phyloP scores from a whole-genome alignment of 495 filamentous ascomycete species.

The Patellaria atrata region DNA sequence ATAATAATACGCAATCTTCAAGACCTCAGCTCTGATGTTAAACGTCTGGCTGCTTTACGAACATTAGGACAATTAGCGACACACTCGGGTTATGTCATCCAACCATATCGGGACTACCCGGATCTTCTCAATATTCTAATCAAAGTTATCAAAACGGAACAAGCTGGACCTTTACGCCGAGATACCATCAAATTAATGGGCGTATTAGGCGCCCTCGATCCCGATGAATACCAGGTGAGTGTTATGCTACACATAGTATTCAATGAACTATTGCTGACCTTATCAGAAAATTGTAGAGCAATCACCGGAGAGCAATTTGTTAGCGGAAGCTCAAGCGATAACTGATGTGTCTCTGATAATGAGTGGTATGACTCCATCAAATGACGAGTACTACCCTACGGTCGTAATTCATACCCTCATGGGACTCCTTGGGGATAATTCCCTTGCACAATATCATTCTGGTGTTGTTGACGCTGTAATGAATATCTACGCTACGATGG shows the following conservation, averaged over 20 bases:
- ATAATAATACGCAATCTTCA: constrained; percentile 86
- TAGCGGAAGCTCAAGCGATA: constrained; percentile 49
- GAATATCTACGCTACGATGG: constrained; percentile 92
- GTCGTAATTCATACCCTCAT: constrained; percentile 93
- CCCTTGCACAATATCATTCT: constrained; percentile 76
- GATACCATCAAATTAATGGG: constrained; percentile 94
- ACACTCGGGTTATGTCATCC: constrained; percentile 93
- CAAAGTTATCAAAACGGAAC: constrained; percentile 82
- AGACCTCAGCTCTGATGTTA: constrained; percentile 74
- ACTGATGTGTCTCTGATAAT: constrained; percentile 97
- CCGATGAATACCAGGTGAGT: constrained; percentile 77
- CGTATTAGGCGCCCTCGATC: constrained; percentile 89
- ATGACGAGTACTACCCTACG: constrained; percentile 95
- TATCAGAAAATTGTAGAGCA: constrained; percentile 31
- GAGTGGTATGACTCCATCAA: constrained; percentile 89
- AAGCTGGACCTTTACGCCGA: constrained; percentile 66
- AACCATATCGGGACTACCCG: constrained; percentile 88
- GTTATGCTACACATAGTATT: background rate
- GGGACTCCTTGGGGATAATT: constrained; percentile 78
- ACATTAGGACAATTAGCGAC: constrained; percentile 86
- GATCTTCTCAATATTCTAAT: constrained; percentile 83
- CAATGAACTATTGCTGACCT: constrained; percentile 1
- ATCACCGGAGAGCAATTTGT: constrained; percentile 46
- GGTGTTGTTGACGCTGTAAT: constrained; percentile 97
- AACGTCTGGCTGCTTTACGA: constrained; percentile 79